These are phyloP conservation scores for Combretum micranthum DNA, from an alignment of 345 rosid species.

Conservation along the genomic window DNA sequence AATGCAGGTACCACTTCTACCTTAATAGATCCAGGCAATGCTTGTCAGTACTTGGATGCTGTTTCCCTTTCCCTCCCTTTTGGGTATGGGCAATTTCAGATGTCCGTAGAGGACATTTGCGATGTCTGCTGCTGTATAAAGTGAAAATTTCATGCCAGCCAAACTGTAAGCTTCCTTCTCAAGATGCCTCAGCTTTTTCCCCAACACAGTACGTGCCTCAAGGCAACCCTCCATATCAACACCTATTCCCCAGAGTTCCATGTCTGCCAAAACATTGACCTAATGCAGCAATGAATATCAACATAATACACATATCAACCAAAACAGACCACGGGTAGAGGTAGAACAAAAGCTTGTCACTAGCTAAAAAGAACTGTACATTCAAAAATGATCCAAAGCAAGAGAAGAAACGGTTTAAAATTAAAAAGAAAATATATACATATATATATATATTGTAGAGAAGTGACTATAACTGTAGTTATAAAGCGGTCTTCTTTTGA, in stretches of 20 bases:
- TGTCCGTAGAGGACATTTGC: slow-evolving; percentile 79
- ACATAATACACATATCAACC: not conserved
- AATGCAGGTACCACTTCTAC: slow-evolving; percentile 22
- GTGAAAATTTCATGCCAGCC: slow-evolving; percentile 84
- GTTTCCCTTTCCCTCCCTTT: slow-evolving; percentile 57
- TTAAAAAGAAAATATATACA: too few relatives aligned
- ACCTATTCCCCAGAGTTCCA: slow-evolving; percentile 95
- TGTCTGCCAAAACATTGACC: slow-evolving; percentile 90
- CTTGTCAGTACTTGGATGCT: slow-evolving; percentile 89
- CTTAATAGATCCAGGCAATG: slow-evolving; percentile 79
- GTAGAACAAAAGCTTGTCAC: too few relatives aligned
- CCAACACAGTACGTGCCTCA: slow-evolving; percentile 55
- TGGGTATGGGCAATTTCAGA: slow-evolving; percentile 76
- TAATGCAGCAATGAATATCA: slow-evolving; percentile 19
- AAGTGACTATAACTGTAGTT: too few relatives aligned
- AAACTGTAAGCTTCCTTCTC: slow-evolving; percentile 77
- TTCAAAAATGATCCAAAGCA: not conserved
- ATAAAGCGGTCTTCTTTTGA: too few relatives aligned
- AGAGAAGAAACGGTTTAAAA: too few relatives aligned
- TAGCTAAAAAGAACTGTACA: slow-evolving; percentile 1
- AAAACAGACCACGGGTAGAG: too few relatives aligned
- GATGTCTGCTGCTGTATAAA: slow-evolving; percentile 75
- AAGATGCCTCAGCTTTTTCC: slow-evolving; percentile 62
- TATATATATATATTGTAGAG: too few relatives aligned
- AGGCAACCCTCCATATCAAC: slow-evolving; percentile 89